A percentile compares a stretch with the other conserved stretches of the same genome.
These are phyloP conservation scores for Suillus plorans DNA, from an alignment of 768 basidiomycete species.

Conservation along the genomic window DNA sequence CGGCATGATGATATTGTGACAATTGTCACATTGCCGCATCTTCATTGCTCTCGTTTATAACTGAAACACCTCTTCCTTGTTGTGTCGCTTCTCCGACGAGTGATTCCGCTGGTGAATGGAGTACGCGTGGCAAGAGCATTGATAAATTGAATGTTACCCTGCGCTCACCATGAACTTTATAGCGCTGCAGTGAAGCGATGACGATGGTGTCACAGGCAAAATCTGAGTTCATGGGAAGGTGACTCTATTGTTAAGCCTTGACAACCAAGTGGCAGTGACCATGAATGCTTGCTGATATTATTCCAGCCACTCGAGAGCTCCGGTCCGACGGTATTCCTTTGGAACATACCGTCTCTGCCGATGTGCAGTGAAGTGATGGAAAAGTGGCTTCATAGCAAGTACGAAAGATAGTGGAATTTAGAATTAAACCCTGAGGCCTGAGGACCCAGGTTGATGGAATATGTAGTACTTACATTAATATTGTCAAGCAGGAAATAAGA, in stretches of 20 bases:
- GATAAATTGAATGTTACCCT: neutral
- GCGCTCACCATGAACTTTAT: neutral
- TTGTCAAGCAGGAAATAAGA: neutral
- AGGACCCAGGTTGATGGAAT: neutral
- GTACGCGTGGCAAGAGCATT: neutral
- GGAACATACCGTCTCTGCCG: conserved; percentile 12
- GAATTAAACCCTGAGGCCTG: neutral
- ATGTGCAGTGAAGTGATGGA: neutral
- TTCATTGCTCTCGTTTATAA: neutral
- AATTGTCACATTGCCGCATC: neutral
- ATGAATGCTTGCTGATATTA: conserved; percentile 10
- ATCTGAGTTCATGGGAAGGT: conserved; percentile 13
- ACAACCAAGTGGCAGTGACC: conserved; percentile 16
- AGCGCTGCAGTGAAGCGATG: neutral
- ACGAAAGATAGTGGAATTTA: neutral
- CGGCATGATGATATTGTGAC: neutral
- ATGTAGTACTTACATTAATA: neutral
- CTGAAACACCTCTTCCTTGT: neutral
- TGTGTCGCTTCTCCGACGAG: neutral
- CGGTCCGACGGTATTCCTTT: conserved; percentile 16
- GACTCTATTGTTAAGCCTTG: conserved; percentile 17
- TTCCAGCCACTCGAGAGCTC: conserved; percentile 6
- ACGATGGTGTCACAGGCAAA: neutral
- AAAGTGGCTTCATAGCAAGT: neutral
- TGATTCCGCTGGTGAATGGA: neutral